phyloP scores from a whole-genome alignment of 371 early-diverging fungal species.

The Mycotypha africana region DNA sequence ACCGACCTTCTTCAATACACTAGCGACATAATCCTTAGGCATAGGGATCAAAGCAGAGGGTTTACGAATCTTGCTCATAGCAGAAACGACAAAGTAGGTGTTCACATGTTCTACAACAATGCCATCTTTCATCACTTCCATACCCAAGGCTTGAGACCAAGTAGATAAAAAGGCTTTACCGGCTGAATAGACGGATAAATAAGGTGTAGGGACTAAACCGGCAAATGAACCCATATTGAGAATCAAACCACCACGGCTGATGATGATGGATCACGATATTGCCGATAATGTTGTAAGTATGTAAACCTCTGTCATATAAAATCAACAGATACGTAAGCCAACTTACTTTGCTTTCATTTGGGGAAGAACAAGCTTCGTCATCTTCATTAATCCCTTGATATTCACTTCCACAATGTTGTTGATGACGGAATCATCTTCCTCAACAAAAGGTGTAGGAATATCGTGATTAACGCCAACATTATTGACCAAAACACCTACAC shows the following conservation, averaged over 20 bases:
- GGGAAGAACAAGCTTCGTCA: constrained; percentile 82
- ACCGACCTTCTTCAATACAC: constrained; percentile 74
- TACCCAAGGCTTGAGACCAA: constrained; percentile 87
- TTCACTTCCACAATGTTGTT: constrained; percentile 86
- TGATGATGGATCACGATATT: not conserved
- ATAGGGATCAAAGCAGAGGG: constrained; percentile 76
- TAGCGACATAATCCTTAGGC: constrained; percentile 74
- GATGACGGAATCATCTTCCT: constrained; percentile 65
- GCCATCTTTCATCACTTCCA: constrained; percentile 71
- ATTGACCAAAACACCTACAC: constrained; percentile 82
- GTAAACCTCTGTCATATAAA: too few relatives aligned
- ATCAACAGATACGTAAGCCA: not conserved
- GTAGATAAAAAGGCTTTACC: constrained; percentile 91
- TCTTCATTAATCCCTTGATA: constrained; percentile 73
- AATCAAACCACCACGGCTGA: constrained; percentile 78
- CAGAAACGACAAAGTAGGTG: constrained; percentile 89
- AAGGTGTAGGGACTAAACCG: constrained; percentile 84
- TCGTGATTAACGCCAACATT: constrained; percentile 93
- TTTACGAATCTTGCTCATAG: constrained; percentile 90
- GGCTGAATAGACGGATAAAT: constrained; percentile 89
- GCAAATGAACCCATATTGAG: constrained; percentile 94
- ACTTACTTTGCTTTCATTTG: constrained; percentile 59
- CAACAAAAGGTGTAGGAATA: constrained; percentile 76
- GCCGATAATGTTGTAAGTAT: too few relatives aligned
- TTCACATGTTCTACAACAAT: constrained; percentile 88